These are phyloP conservation scores for Candida boleticola DNA, from an alignment of 805 yeast species.

Conservation along the genomic window DNA sequence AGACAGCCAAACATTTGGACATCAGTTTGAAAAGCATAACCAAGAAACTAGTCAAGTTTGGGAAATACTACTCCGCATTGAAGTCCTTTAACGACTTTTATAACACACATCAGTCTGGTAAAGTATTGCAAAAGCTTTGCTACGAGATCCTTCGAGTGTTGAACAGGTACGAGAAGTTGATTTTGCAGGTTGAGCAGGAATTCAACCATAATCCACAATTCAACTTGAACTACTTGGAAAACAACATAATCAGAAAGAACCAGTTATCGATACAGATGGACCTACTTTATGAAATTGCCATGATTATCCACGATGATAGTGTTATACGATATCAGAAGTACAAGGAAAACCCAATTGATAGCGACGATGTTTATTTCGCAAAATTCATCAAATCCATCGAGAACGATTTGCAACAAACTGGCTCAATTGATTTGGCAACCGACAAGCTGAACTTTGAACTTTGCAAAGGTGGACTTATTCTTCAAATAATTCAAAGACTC, in stretches of 20 bases:
- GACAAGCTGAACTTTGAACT: conserved; percentile 50
- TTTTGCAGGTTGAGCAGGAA: conserved; percentile 51
- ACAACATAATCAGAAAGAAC: conserved; percentile 23
- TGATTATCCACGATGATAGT: conserved; percentile 48
- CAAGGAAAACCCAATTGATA: conserved; percentile 9
- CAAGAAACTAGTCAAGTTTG: conserved; percentile 56
- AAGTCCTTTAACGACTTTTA: conserved; percentile 59
- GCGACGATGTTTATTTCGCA: conserved; percentile 20
- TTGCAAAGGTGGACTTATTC: conserved; percentile 77
- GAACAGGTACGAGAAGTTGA: conserved; percentile 22
- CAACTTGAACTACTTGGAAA: conserved; percentile 57
- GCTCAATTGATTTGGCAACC: conserved; percentile 48
- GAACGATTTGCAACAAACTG: conserved; percentile 41
- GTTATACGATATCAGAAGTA: conserved; percentile 23
- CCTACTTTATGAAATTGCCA: conserved; percentile 58
- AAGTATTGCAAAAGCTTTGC: conserved; percentile 72
- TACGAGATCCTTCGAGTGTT: conserved; percentile 43
- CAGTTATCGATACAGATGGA: conserved; percentile 32
- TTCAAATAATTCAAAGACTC: conserved; percentile 59
- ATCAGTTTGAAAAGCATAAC: conserved; percentile 70
- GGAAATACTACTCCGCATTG: conserved; percentile 62
- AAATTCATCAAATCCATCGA: conserved; percentile 37
- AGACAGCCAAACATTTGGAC: conserved; percentile 70
- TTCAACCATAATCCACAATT: conserved; percentile 49
- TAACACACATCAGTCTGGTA: conserved; percentile 57